These are phyloP conservation scores for Delonix regia DNA, from an alignment of 306 rosid species.

Conservation along the genomic window DNA sequence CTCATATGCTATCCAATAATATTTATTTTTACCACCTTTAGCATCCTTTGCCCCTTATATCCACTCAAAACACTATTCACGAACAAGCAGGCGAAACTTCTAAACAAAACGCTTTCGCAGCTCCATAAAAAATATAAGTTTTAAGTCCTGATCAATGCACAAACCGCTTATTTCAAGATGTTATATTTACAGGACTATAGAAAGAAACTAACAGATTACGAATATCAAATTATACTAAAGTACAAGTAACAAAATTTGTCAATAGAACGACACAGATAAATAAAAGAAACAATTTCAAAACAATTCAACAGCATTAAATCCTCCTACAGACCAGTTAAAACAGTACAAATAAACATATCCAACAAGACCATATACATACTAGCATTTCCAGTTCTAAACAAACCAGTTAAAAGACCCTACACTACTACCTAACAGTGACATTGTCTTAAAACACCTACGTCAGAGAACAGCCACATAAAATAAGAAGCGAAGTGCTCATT, in stretches of 20 bases:
- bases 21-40: too few species aligned
- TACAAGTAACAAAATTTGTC: background rate
- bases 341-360: slow-evolving; percentile 14
- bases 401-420: slow-evolving; percentile 4
- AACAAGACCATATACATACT: slow-evolving; percentile 33
- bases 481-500: slow-evolving; percentile 49
- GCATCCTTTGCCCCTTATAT: too few species aligned
- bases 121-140: background rate
- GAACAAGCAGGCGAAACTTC: too few species aligned
- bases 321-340: slow-evolving; percentile 1
- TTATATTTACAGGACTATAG: background rate
- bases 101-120: background rate
- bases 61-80: too few species aligned
- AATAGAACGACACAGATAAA: background rate
- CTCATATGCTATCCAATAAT: too few species aligned
- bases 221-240: background rate
- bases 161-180: background rate
- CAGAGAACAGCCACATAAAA: slow-evolving; percentile 24
- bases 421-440: background rate
- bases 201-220: background rate
- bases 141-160: background rate
- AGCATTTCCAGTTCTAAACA: slow-evolving; percentile 29
- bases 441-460: slow-evolving; percentile 23
- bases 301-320: slow-evolving; percentile 4
- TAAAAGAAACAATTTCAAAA: slow-evolving; percentile 6